Conservation (phyloP, 2,329 filamentous ascomycete species). For the Grosmannia huntii region DNA sequence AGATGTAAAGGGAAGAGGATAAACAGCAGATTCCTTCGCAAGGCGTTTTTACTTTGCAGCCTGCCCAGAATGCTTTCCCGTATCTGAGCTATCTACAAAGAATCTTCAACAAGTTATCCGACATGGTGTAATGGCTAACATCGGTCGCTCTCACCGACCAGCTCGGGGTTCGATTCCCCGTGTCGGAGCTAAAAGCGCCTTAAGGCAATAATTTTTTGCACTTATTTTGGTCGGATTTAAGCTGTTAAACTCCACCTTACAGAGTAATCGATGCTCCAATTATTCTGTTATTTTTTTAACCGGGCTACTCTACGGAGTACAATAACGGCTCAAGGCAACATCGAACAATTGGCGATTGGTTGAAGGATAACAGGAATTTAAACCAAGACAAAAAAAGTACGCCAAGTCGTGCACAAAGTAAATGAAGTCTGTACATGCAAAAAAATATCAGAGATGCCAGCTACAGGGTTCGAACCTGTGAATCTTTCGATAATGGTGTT, state of each 20-base stretch:
- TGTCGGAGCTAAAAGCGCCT: slow-evolving; percentile 2
- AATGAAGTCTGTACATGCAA: not conserved
- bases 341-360: no score
- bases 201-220: not conserved
- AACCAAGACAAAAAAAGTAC: not conserved
- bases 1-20: no score
- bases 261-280: no score
- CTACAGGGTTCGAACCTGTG: slow-evolving; percentile 13
- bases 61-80: not conserved
- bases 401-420: not conserved
- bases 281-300: no score
- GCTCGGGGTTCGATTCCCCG: slow-evolving; percentile 10
- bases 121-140: slow-evolving; percentile 10
- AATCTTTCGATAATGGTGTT: slow-evolving; percentile 12
- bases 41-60: no score
- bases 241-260: no score
- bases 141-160: slow-evolving; percentile 9
- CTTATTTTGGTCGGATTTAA: not conserved
- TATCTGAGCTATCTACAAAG: not conserved
- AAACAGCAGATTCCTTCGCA: no score
- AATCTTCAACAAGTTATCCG: not conserved
- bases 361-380: no score
- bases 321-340: no score
- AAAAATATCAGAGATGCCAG: slow-evolving; percentile 6
- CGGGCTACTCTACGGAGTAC: no score